phyloP scores from a whole-genome alignment of 331 rosid genomes.

The Phaseolus coccineus region DNA sequence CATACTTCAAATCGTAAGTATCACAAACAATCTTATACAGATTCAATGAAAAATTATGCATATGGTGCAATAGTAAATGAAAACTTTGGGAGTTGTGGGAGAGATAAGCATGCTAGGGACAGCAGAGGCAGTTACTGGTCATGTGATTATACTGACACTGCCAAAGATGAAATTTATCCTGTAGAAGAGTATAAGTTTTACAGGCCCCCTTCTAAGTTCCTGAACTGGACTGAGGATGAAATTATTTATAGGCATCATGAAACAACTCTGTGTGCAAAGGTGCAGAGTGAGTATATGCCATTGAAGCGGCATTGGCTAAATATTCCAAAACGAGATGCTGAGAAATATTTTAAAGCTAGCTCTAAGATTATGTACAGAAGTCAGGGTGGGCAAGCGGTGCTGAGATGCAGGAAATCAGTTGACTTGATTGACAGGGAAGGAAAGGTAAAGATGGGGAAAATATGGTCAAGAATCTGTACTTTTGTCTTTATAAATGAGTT shows the following conservation, averaged over 20 bases:
- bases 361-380: constrained; percentile 49
- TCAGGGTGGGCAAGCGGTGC: constrained; percentile 52
- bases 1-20: constrained; percentile 41
- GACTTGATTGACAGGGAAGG: constrained; percentile 62
- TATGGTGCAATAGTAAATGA: constrained; percentile 45
- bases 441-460: constrained; percentile 74
- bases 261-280: constrained; percentile 46
- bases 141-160: constrained; percentile 42
- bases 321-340: constrained; percentile 47
- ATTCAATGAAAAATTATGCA: constrained; percentile 45
- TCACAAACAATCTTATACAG: constrained; percentile 43
- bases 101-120: constrained; percentile 42
- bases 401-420: constrained; percentile 63
- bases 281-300: constrained; percentile 48
- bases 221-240: constrained; percentile 58
- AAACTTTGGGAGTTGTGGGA: constrained; percentile 38
- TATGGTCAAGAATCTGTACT: constrained; percentile 51
- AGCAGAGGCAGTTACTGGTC: constrained; percentile 46
- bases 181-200: constrained; percentile 44
- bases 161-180: constrained; percentile 52
- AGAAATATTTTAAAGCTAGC: constrained; percentile 44
- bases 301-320: constrained; percentile 44
- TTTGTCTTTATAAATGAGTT: constrained; percentile 50
- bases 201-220: constrained; percentile 49
- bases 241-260: constrained; percentile 47